A percentile compares a stretch with the other conserved stretches of the same genome.
phyloP scores from a whole-genome alignment of 2,329 filamentous ascomycete genomes.

The Monascus ruber region DNA sequence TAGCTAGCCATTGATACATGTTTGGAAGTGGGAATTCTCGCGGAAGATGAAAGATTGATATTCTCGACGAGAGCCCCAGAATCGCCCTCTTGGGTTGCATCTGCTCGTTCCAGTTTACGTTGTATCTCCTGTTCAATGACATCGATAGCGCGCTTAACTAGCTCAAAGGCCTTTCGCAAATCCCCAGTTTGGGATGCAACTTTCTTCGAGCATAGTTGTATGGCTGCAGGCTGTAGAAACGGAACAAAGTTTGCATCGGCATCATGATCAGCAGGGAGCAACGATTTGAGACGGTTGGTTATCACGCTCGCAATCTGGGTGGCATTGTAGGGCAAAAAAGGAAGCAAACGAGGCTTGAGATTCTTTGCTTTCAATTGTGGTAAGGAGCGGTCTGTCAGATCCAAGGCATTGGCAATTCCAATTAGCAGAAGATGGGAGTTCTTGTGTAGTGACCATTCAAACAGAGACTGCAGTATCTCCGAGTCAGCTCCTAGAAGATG shows the following conservation, averaged over 20 bases:
- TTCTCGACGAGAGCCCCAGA: slow-evolving; percentile 72
- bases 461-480: slow-evolving; percentile 83
- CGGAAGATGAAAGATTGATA: slow-evolving; percentile 53
- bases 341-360: slow-evolving; percentile 76
- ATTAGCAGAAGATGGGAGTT: slow-evolving; percentile 71
- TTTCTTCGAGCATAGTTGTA: slow-evolving; percentile 89
- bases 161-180: slow-evolving; percentile 87
- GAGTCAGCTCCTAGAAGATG: slow-evolving; percentile 81
- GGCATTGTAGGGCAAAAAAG: slow-evolving; percentile 86
- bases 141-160: slow-evolving; percentile 81
- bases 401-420: slow-evolving; percentile 90
- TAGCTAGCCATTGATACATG: slow-evolving; percentile 38
- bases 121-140: slow-evolving; percentile 76
- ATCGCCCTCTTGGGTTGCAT: slow-evolving; percentile 47
- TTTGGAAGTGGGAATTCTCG: slow-evolving; percentile 26
- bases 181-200: slow-evolving; percentile 91
- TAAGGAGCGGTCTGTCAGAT: slow-evolving; percentile 88
- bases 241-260: slow-evolving; percentile 54
- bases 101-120: slow-evolving; percentile 55
- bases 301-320: slow-evolving; percentile 80
- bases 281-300: slow-evolving; percentile 64
- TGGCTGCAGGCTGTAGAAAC: slow-evolving; percentile 85
- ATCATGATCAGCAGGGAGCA: slow-evolving; percentile 43
- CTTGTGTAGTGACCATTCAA: slow-evolving; percentile 85
- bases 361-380: slow-evolving; percentile 88